phyloP scores from a whole-genome alignment of 2,329 filamentous ascomycete species.

The Alternaria postmessia region DNA sequence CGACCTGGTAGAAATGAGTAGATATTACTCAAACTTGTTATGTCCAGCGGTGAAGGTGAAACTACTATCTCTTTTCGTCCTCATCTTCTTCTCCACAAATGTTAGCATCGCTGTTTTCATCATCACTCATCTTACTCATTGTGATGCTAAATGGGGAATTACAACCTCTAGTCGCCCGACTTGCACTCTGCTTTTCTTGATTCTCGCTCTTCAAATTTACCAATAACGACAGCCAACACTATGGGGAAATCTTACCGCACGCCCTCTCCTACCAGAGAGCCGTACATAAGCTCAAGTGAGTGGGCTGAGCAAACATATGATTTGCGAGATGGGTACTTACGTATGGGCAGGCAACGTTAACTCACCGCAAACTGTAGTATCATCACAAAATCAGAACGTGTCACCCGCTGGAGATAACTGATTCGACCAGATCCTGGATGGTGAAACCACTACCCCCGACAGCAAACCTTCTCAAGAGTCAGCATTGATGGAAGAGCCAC shows the following conservation, averaged over 20 bases:
- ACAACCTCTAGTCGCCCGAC: not conserved
- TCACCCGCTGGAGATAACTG: not conserved
- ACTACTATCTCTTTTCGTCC: slow-evolving; percentile 3
- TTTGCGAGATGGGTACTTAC: not conserved
- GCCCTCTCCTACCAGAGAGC: slow-evolving; percentile 16
- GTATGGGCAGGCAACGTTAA: slow-evolving; percentile 3
- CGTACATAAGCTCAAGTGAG: slow-evolving; percentile 12
- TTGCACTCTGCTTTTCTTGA: not conserved
- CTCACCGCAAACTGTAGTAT: not conserved
- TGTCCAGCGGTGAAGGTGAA: slow-evolving; percentile 11
- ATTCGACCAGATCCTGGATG: not conserved
- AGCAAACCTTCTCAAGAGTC: no score
- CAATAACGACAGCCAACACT: not conserved
- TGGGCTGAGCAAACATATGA: fast-evolving
- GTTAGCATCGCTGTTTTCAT: not conserved
- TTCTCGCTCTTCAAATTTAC: not conserved
- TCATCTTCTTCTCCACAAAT: slow-evolving; percentile 3
- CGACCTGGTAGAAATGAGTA: slow-evolving; percentile 1
- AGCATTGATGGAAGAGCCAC: not conserved
- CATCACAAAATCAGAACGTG: not conserved
- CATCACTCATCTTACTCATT: not conserved
- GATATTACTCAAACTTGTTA: not conserved
- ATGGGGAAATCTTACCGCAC: slow-evolving; percentile 15
- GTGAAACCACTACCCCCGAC: not conserved
- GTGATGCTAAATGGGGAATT: not conserved